phyloP scores from a whole-genome alignment of 495 filamentous ascomycete genomes.

The Physcia stellaris region DNA sequence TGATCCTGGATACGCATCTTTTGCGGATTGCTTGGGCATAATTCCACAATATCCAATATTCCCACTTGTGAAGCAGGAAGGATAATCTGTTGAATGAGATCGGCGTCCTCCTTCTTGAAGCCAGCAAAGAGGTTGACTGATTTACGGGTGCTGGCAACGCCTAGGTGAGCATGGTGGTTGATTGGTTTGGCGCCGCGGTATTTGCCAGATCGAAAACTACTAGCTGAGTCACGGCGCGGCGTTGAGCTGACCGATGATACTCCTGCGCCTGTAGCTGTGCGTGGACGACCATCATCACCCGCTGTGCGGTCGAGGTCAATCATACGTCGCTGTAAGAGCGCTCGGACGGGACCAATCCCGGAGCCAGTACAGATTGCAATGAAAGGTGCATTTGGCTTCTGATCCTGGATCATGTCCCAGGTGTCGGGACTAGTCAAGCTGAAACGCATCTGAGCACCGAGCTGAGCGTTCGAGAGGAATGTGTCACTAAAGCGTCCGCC shows the following conservation, averaged over 20 bases:
- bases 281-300: no score
- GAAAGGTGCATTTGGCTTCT: conserved; percentile 2
- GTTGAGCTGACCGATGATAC: no score
- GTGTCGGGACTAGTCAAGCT: conserved; percentile 4
- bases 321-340: conserved; percentile 14
- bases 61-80: not conserved
- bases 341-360: conserved; percentile 15
- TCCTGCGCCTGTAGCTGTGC: no score
- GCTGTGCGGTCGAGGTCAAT: no score
- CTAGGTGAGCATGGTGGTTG: no score
- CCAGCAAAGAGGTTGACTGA: conserved; percentile 4
- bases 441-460: conserved; percentile 2
- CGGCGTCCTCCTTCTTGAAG: not conserved
- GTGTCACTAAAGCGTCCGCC: conserved; percentile 14
- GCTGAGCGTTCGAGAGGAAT: conserved; percentile 3
- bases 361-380: conserved; percentile 16
- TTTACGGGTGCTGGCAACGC: no score
- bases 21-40: conserved; percentile 2
- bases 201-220: not conserved
- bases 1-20: conserved; percentile 5
- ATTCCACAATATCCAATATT: not conserved
- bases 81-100: conserved; percentile 1
- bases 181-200: not conserved
- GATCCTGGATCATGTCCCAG: not conserved
- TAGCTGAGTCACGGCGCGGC: not conserved